phyloP scores from a whole-genome alignment of 345 rosid species.

The Arabis hirsuta region DNA sequence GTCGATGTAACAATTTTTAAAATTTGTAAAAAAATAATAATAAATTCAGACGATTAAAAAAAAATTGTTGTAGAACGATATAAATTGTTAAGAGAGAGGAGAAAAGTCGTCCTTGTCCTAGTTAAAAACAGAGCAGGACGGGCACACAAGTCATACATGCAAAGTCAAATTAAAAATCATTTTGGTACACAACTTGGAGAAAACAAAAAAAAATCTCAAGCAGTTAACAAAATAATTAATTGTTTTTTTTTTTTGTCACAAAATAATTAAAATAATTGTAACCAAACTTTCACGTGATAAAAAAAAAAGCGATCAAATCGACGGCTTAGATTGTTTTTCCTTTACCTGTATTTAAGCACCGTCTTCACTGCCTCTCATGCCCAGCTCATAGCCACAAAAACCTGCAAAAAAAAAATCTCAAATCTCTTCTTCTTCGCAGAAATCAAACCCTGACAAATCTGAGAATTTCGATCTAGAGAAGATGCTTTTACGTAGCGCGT shows the following conservation, averaged over 20 bases:
- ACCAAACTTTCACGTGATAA: conserved; percentile 27
- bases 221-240: conserved; percentile 4
- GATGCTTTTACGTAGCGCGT: conserved; percentile 81
- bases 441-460: not conserved
- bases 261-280: not conserved
- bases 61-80: no score
- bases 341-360: conserved; percentile 10
- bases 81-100: not conserved
- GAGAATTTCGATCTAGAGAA: not conserved
- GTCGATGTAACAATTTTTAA: no score
- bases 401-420: conserved; percentile 4
- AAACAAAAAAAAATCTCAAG: not conserved
- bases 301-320: not conserved
- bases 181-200: conserved; percentile 29
- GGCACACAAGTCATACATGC: conserved; percentile 4
- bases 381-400: conserved; percentile 4
- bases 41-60: no score
- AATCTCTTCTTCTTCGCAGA: conserved; percentile 15
- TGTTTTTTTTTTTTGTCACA: no score
- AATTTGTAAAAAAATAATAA: no score
- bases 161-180: conserved; percentile 33
- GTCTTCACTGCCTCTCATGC: conserved; percentile 19
- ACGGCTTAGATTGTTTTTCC: conserved; percentile 28
- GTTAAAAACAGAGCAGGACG: not conserved
- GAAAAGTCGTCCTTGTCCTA: not conserved